A percentile compares a stretch with the other conserved stretches of the same genome.
These are phyloP conservation scores for Elsinoe necatrix DNA, from an alignment of 2,329 filamentous ascomycete genomes.

Conservation along the genomic window DNA sequence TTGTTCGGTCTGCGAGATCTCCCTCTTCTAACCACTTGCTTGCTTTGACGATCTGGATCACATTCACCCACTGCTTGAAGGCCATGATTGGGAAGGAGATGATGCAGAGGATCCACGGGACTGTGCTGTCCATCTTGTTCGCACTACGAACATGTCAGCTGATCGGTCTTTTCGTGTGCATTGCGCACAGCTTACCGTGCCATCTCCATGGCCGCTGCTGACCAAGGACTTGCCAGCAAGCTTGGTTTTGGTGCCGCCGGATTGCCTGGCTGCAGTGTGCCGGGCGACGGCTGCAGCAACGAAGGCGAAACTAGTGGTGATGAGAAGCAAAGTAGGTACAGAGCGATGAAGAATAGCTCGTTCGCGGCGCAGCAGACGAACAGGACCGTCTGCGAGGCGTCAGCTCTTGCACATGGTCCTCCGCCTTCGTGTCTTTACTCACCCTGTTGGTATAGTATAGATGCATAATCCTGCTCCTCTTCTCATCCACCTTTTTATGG, in stretches of 20 bases:
- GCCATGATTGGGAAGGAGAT: constrained; percentile 81
- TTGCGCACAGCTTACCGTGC: constrained; percentile 47
- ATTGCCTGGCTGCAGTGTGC: constrained; percentile 50
- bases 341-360: constrained; percentile 94
- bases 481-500: constrained; percentile 91
- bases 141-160: constrained; percentile 40
- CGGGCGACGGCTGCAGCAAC: constrained; percentile 55
- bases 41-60: constrained; percentile 88
- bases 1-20: constrained; percentile 59
- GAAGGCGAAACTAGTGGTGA: constrained; percentile 82
- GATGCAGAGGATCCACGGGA: constrained; percentile 72
- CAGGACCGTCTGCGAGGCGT: constrained; percentile 60
- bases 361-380: constrained; percentile 87
- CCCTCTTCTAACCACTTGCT: constrained; percentile 87
- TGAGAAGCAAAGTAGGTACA: constrained; percentile 96
- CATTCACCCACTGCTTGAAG: constrained; percentile 86
- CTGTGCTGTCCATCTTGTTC: constrained; percentile 62
- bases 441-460: constrained; percentile 98
- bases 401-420: constrained; percentile 12
- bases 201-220: constrained; percentile 83
- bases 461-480: constrained; percentile 80
- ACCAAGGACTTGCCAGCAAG: constrained; percentile 83
- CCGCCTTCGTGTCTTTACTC: constrained; percentile 28
- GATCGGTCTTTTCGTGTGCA: neutral
- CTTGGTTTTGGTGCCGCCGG: constrained; percentile 62